Conservation (phyloP, 2,329 filamentous ascomycete genomes). For the Cladosporium sp. region DNA sequence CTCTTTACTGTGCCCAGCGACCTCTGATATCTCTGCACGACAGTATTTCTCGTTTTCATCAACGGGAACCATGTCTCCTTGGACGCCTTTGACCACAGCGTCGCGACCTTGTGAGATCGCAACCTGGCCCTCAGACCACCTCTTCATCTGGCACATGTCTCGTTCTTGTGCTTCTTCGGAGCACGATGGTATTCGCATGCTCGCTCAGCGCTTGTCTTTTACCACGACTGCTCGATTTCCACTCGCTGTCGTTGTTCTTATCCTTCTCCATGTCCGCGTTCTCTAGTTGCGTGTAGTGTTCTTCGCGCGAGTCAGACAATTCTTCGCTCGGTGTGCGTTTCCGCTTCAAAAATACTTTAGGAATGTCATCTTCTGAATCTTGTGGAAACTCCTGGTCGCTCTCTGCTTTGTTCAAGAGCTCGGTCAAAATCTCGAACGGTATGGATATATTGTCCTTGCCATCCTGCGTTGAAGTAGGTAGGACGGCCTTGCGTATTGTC, state of each 20-base stretch:
- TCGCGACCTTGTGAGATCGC: neutral
- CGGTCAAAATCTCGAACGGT: neutral
- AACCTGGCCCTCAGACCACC: neutral
- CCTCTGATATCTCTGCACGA: neutral
- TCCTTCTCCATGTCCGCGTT: constrained; percentile 14
- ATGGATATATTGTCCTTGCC: constrained; percentile 13
- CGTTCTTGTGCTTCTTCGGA: neutral
- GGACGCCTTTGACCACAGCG: neutral
- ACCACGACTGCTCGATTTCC: neutral
- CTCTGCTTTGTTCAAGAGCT: neutral
- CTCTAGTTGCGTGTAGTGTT: constrained; percentile 14
- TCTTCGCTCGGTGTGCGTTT: constrained; percentile 18
- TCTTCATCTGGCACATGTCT: neutral
- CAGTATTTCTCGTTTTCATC: neutral
- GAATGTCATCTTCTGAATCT: neutral
- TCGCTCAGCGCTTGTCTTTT: neutral
- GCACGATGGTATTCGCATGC: neutral
- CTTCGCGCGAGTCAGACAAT: constrained; percentile 15
- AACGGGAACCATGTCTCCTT: neutral
- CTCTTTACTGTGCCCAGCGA: no score
- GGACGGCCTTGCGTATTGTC: neutral
- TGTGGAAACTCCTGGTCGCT: neutral
- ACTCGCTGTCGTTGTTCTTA: constrained; percentile 7
- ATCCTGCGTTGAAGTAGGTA: neutral
- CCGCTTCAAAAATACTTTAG: constrained; percentile 16